Evolutionary conservation across 2,329 filamentous ascomycete species (phyloP).

Genomic region (Xylariaceae sp.): DNA sequence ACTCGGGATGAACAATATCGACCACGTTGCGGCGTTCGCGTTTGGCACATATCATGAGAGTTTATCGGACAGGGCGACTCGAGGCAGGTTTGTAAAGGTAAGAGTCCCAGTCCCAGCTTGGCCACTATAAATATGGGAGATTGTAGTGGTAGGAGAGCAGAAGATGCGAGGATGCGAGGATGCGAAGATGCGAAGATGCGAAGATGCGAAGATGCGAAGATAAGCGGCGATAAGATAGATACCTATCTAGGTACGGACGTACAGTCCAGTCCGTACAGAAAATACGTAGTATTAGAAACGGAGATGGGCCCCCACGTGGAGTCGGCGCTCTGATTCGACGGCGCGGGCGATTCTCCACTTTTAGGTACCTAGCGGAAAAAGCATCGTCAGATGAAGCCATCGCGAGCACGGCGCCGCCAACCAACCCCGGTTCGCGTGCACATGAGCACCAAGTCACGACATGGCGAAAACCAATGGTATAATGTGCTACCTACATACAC

Average conservation of each 20-base stretch:
- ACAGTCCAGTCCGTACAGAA: background rate
- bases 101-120: background rate
- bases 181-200: background rate
- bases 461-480: no score
- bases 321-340: constrained; percentile 7
- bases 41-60: background rate
- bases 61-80: background rate
- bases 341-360: constrained; percentile 7
- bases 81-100: no score
- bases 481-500: no score
- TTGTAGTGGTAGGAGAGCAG: background rate
- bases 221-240: background rate
- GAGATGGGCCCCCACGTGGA: constrained; percentile 12
- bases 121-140: background rate
- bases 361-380: background rate
- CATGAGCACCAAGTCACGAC: no score
- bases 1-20: background rate
- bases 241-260: no score
- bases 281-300: constrained; percentile 4
- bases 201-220: background rate
- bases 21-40: background rate
- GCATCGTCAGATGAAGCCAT: no score
- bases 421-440: no score
- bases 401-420: no score
- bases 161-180: no score